These are phyloP conservation scores for Sugiyamaella qingdaonensis DNA, from an alignment of 805 yeast genomes.

Conservation along the genomic window DNA sequence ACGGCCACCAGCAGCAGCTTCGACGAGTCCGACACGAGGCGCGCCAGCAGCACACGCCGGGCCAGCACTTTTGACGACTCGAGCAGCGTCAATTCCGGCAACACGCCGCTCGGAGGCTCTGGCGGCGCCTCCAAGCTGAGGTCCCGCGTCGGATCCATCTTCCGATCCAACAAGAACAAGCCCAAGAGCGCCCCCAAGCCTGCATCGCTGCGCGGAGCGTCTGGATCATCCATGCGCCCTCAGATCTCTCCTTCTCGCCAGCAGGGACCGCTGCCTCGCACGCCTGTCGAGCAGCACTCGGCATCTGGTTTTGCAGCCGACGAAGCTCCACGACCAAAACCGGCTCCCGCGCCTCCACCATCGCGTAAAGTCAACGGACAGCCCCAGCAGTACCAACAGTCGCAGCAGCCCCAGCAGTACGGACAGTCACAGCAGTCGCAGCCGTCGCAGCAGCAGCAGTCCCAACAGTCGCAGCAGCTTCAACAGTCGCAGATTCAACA, in stretches of 20 bases:
- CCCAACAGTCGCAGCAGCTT: constrained; percentile 4
- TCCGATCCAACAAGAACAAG: constrained; percentile 29
- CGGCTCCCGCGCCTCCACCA: constrained; percentile 25
- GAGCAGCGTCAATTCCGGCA: constrained; percentile 17
- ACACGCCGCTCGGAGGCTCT: constrained; percentile 1
- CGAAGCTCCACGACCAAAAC: constrained; percentile 5
- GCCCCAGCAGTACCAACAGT: constrained; percentile 5
- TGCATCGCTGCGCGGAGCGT: neutral
- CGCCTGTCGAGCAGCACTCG: constrained; percentile 1
- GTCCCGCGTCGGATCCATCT: constrained; percentile 36
- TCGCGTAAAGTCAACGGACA: constrained; percentile 22
- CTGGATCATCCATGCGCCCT: neutral
- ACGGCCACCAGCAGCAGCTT: neutral
- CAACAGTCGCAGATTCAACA: neutral
- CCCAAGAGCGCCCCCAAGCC: constrained; percentile 9
- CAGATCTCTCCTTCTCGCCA: neutral
- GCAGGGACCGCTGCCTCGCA: constrained; percentile 3
- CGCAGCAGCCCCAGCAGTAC: constrained; percentile 6
- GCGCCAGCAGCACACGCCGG: constrained; percentile 1
- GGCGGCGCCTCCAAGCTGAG: constrained; percentile 24
- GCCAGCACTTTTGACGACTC: constrained; percentile 13
- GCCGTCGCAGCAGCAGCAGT: neutral
- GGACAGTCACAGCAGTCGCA: neutral
- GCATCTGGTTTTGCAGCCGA: neutral
- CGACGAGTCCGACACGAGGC: neutral